A percentile compares a stretch with the other conserved stretches of the same genome.
phyloP scores from a whole-genome alignment of 129 eudicot species.

The sunflower (Helianthus annuus) region HanXRQr2.0-SUNRISE NC_035435.2:161251508-161252007 shows the following conservation, averaged over 20 bases:
- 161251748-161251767: too few species aligned
- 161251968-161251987: too few species aligned
- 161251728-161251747: slow-evolving; percentile 10
- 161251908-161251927: too few species aligned
- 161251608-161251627: slow-evolving; percentile 43
- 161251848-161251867: neutral
- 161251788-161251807: too few species aligned
- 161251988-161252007: neutral
- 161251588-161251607: slow-evolving; percentile 42
- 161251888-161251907: too few species aligned
- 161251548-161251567: slow-evolving; percentile 61
- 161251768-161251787: neutral
- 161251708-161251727: neutral
- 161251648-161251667: neutral
- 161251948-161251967: too few species aligned
- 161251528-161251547: slow-evolving; percentile 63
- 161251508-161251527: slow-evolving; percentile 42
- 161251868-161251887: neutral
- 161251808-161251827: too few species aligned
- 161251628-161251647: slow-evolving; percentile 41
- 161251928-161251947: too few species aligned
- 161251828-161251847: too few species aligned
- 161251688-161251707: neutral
- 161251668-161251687: neutral
- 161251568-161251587: slow-evolving; percentile 40